Evolutionary conservation across 2,329 filamentous ascomycete species (phyloP).

Genomic region (Cordyceps javanica): DNA sequence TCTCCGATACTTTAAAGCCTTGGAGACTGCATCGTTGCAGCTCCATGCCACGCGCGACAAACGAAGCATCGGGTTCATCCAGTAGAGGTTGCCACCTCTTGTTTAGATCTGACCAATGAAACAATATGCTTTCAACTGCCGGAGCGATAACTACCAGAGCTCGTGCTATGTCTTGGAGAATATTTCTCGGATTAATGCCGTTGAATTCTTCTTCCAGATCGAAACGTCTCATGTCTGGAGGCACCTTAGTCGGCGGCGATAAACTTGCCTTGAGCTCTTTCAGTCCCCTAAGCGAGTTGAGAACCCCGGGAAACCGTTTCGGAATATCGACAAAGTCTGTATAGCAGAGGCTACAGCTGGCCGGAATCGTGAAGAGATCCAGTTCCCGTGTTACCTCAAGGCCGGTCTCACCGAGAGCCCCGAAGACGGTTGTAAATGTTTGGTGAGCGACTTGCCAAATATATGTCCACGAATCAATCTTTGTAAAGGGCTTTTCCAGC

Average conservation of each 20-base stretch:
- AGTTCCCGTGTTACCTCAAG: neutral
- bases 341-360: neutral
- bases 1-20: neutral
- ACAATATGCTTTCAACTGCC: neutral
- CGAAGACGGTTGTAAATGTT: neutral
- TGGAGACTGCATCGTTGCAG: neutral
- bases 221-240: neutral
- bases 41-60: neutral
- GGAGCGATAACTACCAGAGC: neutral
- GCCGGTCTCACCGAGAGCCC: neutral
- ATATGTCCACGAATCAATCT: neutral
- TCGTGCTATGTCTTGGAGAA: neutral
- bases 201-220: neutral
- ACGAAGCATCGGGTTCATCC: neutral
- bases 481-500: neutral
- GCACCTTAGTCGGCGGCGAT: neutral
- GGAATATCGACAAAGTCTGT: neutral
- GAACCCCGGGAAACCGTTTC: neutral
- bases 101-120: neutral
- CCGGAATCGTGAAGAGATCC: neutral
- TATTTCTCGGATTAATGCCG: neutral
- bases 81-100: too few relatives aligned
- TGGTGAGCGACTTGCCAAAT: neutral
- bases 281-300: neutral
- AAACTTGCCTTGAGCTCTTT: neutral